Evolutionary conservation across 805 yeast genomes (phyloP), one percentile per base, ranked within the genome.

Genomic region (Hagleromyces aurorensis): DNA sequence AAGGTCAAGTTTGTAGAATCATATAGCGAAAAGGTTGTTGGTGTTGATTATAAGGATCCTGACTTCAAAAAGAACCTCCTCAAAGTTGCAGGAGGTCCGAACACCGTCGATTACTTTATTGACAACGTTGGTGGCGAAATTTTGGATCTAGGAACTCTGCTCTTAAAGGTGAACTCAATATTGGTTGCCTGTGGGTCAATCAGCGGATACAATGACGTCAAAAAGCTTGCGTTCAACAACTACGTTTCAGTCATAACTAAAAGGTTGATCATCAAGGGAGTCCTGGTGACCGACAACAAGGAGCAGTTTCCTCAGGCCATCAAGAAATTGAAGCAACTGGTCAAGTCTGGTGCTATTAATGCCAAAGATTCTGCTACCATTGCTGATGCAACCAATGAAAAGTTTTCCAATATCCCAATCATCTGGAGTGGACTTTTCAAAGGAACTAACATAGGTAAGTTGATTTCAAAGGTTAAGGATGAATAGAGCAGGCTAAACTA

Each of bases 91-190:
- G 57, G 70, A 19, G 73, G 70, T 20, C 66, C 58, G 8, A 65
- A 69, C 32, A 64, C 61, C 29, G 67, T 68, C 21, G 76, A 73
- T 42, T 59, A 65, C 21, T 75, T 66, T 51, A 72, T 63, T 38
- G 85, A 77, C 48, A 70, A 70, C 40, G 83, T 77, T 19, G 84
- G 83, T 27, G 84, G 83, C 23, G 61, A 64, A 30, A 61, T 69
- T 13, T 60, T 76, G 44, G 72, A 69, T 40, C 50, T 59, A 15
- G 67, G 68, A 30, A 46, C 64, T 34, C 34, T 36, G 8, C 32
- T 46, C 28, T 26, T 58, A 36, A 69, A 61, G 38, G 50, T 48
- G 6, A 50, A 46, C 21, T 75, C 72, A 23, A 56, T 50, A 19
- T 55, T 78, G 22, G 48, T 74, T 32, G 76, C 73, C n/a, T 73